Percentiles rank a stretch among this genome's conserved stretches.
These are phyloP conservation scores for Aspergillus steynii DNA, from an alignment of 495 filamentous ascomycete genomes.

Conservation along the genomic window DNA sequence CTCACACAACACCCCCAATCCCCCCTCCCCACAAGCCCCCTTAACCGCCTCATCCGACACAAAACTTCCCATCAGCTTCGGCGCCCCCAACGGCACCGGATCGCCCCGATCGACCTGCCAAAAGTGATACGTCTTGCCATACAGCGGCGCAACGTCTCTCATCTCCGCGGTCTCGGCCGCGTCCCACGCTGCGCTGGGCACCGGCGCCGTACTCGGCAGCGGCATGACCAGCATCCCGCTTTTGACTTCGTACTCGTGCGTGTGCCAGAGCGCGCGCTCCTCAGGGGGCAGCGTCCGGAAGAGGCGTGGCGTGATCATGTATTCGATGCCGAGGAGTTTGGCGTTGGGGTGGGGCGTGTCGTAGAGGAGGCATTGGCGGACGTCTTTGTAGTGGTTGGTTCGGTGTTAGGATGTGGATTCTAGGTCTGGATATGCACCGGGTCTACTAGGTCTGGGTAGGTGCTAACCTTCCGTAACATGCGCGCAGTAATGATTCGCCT, in stretches of 20 bases:
- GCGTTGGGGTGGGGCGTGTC: conserved; percentile 65
- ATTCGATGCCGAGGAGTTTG: conserved; percentile 82
- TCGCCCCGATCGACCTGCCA: conserved; percentile 89
- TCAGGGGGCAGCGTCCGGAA: conserved; percentile 62
- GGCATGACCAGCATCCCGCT: conserved; percentile 87
- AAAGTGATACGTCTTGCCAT: conserved; percentile 89
- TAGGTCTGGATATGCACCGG: background rate
- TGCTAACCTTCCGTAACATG: conserved; percentile 66
- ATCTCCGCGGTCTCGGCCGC: conserved; percentile 77
- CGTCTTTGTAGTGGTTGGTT: conserved; percentile 37
- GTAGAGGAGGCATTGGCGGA: conserved; percentile 86
- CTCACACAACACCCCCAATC: conserved; percentile 57
- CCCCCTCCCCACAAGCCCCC: conserved; percentile 53
- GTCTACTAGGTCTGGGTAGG: background rate
- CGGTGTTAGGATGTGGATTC: conserved; percentile 1
- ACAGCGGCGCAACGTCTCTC: conserved; percentile 67
- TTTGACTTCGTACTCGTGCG: conserved; percentile 85
- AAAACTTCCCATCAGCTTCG: conserved; percentile 78
- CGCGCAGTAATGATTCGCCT: conserved; percentile 84
- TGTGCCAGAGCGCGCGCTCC: conserved; percentile 78
- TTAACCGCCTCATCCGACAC: conserved; percentile 56
- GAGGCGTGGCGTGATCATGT: conserved; percentile 79
- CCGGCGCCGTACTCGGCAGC: conserved; percentile 42
- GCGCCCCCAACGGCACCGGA: conserved; percentile 68
- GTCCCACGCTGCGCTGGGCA: conserved; percentile 67